These are phyloP conservation scores for Wickerhamomyces canadensis DNA, from an alignment of 805 yeast species.

Conservation along the genomic window DNA sequence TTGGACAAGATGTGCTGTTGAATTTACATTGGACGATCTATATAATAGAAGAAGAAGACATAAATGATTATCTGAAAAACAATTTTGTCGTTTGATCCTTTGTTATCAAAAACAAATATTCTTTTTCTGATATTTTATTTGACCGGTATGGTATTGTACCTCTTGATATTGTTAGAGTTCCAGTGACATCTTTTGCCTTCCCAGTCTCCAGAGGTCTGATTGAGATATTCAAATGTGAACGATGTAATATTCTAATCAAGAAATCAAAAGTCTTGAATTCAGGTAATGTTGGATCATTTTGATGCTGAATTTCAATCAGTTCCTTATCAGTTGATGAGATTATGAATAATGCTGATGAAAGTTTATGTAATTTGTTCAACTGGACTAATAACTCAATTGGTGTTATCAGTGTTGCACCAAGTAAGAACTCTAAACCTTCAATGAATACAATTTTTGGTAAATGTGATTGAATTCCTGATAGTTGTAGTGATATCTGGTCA, in stretches of 20 bases:
- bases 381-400: constrained; percentile 31
- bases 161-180: constrained; percentile 51
- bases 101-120: constrained; percentile 53
- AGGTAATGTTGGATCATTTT: constrained; percentile 25
- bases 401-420: constrained; percentile 35
- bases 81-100: constrained; percentile 43
- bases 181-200: constrained; percentile 77
- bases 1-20: constrained; percentile 86
- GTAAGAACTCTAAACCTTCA: constrained; percentile 43
- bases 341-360: constrained; percentile 31
- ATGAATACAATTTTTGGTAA: constrained; percentile 30
- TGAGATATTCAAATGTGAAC: constrained; percentile 46
- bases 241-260: constrained; percentile 41
- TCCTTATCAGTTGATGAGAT: constrained; percentile 37
- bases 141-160: constrained; percentile 34
- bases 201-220: constrained; percentile 73
- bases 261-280: constrained; percentile 42
- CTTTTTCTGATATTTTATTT: constrained; percentile 44
- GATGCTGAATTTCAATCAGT: constrained; percentile 26
- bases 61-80: constrained; percentile 30
- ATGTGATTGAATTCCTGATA: constrained; percentile 2
- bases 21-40: constrained; percentile 78
- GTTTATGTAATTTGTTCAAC: constrained; percentile 29
- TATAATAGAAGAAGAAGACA: constrained; percentile 35
- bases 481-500: constrained; percentile 6